Conservation (phyloP, 2,329 filamentous ascomycete genomes). For the Fusarium sp. region DNA sequence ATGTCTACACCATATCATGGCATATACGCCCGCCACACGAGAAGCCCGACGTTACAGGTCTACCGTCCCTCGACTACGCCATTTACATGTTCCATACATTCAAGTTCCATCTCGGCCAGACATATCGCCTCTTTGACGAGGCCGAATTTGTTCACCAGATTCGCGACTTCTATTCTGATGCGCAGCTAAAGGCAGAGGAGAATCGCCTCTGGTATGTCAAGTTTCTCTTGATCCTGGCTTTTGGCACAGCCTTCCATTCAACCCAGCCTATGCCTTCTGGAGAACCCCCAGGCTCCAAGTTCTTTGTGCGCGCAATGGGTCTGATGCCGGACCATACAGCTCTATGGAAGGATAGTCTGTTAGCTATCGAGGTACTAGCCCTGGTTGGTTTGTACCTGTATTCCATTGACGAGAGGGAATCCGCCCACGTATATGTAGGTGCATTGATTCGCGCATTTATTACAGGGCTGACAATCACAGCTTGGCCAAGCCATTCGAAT, state of each 20-base stretch:
- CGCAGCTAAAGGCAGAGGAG: conserved; percentile 37
- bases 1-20: conserved; percentile 51
- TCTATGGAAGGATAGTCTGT: conserved; percentile 56
- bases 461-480: conserved; percentile 37
- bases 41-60: conserved; percentile 50
- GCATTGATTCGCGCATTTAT: accelerated
- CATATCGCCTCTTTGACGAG: conserved; percentile 56
- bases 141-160: conserved; percentile 49
- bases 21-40: conserved; percentile 33
- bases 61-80: conserved; percentile 55
- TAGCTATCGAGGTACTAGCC: conserved; percentile 57
- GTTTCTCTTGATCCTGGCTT: conserved; percentile 64
- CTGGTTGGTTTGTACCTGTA: conserved; percentile 57
- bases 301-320: conserved; percentile 54
- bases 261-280: conserved; percentile 47
- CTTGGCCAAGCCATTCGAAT: conserved; percentile 58
- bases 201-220: conserved; percentile 64
- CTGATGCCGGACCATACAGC: conserved; percentile 54
- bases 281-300: conserved; percentile 52
- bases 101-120: conserved; percentile 57
- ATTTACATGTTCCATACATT: conserved; percentile 54
- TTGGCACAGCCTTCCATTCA: conserved; percentile 49
- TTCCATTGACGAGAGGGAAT: conserved; percentile 56
- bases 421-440: conserved; percentile 51
- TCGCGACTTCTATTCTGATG: conserved; percentile 44